phyloP scores from a whole-genome alignment of 2,329 filamentous ascomycete species.

The Botrytis paeoniae region DNA sequence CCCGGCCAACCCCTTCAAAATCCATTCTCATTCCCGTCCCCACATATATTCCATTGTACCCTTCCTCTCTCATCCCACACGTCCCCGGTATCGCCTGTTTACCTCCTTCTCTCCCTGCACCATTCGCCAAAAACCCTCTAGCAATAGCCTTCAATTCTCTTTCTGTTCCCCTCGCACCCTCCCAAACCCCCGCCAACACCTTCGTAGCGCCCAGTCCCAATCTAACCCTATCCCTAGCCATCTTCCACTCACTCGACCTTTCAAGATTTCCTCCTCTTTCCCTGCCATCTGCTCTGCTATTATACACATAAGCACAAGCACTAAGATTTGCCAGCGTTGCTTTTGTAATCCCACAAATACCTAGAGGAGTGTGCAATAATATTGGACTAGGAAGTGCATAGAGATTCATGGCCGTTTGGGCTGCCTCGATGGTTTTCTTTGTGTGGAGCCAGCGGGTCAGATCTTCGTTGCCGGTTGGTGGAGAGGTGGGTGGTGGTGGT shows the following conservation, averaged over 20 bases:
- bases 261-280: background rate
- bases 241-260: constrained; percentile 40
- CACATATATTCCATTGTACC: background rate
- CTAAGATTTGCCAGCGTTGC: constrained; percentile 58
- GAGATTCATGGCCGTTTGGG: constrained; percentile 55
- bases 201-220: constrained; percentile 59
- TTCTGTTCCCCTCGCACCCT: constrained; percentile 53
- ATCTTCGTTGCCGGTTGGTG: constrained; percentile 19
- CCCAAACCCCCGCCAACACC: constrained; percentile 54
- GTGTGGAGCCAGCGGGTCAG: constrained; percentile 44
- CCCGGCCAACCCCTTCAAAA: background rate
- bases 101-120: background rate
- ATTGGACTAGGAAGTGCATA: constrained; percentile 54
- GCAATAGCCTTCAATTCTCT: constrained; percentile 42
- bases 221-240: constrained; percentile 51
- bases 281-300: constrained; percentile 17
- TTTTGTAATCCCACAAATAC: constrained; percentile 54
- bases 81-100: background rate
- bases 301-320: constrained; percentile 53
- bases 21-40: background rate
- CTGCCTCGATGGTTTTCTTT: constrained; percentile 56
- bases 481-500: constrained; percentile 21
- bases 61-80: background rate
- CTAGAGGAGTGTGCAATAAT: constrained; percentile 55
- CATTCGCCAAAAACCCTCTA: constrained; percentile 22